phyloP scores from a whole-genome alignment of 257 asterid genomes.

The Verbascum thapsus region DNA sequence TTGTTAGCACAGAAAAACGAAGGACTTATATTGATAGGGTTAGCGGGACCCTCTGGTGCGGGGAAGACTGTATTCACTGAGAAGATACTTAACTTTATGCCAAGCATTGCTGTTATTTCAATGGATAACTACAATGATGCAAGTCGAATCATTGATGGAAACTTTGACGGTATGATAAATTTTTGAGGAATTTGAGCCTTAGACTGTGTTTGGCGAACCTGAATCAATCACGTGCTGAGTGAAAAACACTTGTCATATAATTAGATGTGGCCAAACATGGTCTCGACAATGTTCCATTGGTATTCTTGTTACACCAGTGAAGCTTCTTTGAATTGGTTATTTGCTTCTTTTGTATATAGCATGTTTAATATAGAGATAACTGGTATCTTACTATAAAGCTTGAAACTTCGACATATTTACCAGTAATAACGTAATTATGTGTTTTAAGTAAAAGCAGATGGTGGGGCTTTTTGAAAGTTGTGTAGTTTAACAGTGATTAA shows the following conservation, averaged over 20 bases:
- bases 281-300: too few species aligned
- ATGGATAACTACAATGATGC: slow-evolving; percentile 98
- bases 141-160: slow-evolving; percentile 94
- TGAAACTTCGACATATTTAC: neutral
- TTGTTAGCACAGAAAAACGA: slow-evolving; percentile 83
- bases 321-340: slow-evolving; percentile 5
- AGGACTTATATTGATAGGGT: slow-evolving; percentile 77
- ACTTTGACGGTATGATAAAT: slow-evolving; percentile 73
- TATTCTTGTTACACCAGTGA: slow-evolving; percentile 14
- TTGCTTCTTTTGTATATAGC: slow-evolving; percentile 3
- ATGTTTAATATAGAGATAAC: slow-evolving; percentile 2
- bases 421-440: neutral
- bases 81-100: slow-evolving; percentile 80
- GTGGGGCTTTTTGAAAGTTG: neutral
- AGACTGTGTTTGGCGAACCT: too few species aligned
- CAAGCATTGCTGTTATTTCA: slow-evolving; percentile 87
- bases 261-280: too few species aligned
- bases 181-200: too few species aligned
- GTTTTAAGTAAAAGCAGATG: neutral
- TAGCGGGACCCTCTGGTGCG: slow-evolving; percentile 99
- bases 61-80: slow-evolving; percentile 84
- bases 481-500: slow-evolving; percentile 8
- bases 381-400: neutral
- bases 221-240: too few species aligned
- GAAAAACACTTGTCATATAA: too few species aligned